Percentiles rank a stretch among this genome's conserved stretches.
These are phyloP conservation scores for Rhinocladiella similis DNA, from an alignment of 2,329 filamentous ascomycete species.

Conservation along the genomic window DNA sequence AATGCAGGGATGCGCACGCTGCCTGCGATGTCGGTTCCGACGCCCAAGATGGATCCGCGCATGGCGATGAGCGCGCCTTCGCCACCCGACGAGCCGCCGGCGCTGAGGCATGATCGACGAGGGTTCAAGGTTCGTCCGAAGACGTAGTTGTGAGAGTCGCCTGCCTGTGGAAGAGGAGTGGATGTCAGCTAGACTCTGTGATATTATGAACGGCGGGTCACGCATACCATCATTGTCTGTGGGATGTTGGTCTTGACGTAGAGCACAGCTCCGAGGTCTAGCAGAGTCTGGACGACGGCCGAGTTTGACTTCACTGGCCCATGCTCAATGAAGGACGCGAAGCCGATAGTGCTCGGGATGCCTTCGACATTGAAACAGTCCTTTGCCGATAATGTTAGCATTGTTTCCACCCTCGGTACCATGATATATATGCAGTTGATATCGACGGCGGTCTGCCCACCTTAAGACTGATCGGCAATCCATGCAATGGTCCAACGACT, in stretches of 20 bases:
- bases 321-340: constrained; percentile 31
- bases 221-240: constrained; percentile 51
- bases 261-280: constrained; percentile 42
- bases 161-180: constrained; percentile 35
- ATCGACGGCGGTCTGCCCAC: too few relatives aligned
- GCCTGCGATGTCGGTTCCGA: constrained; percentile 36
- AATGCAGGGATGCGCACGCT: constrained; percentile 19
- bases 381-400: too few relatives aligned
- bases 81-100: constrained; percentile 39
- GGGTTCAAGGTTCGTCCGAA: constrained; percentile 44
- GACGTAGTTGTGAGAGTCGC: constrained; percentile 41
- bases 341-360: constrained; percentile 32
- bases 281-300: constrained; percentile 36
- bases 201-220: too few relatives aligned
- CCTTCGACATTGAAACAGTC: constrained; percentile 31
- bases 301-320: constrained; percentile 26
- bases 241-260: constrained; percentile 56
- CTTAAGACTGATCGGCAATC: constrained; percentile 33
- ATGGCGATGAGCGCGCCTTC: constrained; percentile 37
- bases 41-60: constrained; percentile 31
- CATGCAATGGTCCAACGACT: constrained; percentile 30
- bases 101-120: constrained; percentile 31
- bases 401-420: too few relatives aligned
- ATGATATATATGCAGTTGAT: too few relatives aligned
- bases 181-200: too few relatives aligned